These are phyloP conservation scores for Chlorociboria aeruginascens DNA, from an alignment of 495 filamentous ascomycete species.

Conservation along the genomic window DNA sequence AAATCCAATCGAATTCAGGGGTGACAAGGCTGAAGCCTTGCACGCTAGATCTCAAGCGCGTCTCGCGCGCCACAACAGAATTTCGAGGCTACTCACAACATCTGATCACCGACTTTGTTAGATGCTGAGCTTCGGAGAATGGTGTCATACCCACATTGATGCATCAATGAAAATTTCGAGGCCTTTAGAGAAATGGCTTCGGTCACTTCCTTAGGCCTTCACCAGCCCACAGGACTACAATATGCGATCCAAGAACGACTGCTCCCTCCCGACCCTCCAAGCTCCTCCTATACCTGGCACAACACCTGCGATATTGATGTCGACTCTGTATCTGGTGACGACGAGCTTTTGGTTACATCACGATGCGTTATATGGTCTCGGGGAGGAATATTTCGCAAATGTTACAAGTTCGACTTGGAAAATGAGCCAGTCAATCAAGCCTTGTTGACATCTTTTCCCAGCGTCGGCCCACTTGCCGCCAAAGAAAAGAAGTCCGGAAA, in stretches of 20 bases:
- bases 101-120: no score
- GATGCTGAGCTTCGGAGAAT: neutral
- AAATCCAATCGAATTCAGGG: no score
- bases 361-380: constrained; percentile 85
- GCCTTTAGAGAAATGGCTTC: constrained; percentile 54
- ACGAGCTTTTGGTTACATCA: constrained; percentile 79
- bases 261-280: constrained; percentile 53
- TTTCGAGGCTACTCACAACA: no score
- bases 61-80: no score
- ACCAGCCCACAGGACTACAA: constrained; percentile 68
- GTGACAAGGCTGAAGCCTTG: neutral
- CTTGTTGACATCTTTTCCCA: constrained; percentile 70
- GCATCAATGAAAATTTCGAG: constrained; percentile 11
- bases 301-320: constrained; percentile 33
- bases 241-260: constrained; percentile 77
- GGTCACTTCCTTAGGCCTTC: constrained; percentile 76
- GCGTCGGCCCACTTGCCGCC: constrained; percentile 29
- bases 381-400: constrained; percentile 71
- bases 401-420: constrained; percentile 79
- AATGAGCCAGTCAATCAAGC: constrained; percentile 76
- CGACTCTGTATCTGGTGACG: constrained; percentile 27
- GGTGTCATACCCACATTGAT: constrained; percentile 4
- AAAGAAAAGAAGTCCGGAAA: constrained; percentile 8
- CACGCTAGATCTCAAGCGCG: neutral
- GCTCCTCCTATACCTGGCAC: constrained; percentile 63